These are phyloP conservation scores for Diaporthe sp. DNA, from an alignment of 2,329 filamentous ascomycete genomes.

Conservation along the genomic window DNA sequence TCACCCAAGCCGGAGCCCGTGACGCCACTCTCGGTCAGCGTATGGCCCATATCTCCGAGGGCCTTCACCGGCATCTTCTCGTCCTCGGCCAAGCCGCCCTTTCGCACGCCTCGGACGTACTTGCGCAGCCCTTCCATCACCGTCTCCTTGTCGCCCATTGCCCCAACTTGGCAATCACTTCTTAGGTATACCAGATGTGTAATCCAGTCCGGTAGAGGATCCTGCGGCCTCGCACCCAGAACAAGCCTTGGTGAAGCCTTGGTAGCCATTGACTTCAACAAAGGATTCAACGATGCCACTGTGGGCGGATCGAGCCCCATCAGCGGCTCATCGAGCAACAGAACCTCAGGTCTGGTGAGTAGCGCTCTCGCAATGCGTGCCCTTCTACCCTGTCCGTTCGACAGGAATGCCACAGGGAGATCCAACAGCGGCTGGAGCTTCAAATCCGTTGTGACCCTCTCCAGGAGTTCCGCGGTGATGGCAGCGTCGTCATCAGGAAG, in stretches of 20 bases:
- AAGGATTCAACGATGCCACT: conserved; percentile 73
- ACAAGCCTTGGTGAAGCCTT: conserved; percentile 77
- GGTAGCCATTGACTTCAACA: conserved; percentile 76
- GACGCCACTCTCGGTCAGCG: conserved; percentile 53
- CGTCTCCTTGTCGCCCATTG: conserved; percentile 72
- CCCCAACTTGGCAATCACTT: conserved; percentile 71
- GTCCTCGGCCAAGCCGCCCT: conserved; percentile 56
- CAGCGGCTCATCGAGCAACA: conserved; percentile 93
- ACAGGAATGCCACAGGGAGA: conserved; percentile 89
- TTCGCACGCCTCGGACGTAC: conserved; percentile 59
- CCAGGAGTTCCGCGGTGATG: conserved; percentile 62
- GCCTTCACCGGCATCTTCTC: conserved; percentile 58
- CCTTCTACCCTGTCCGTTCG: conserved; percentile 90
- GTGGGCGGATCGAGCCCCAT: conserved; percentile 95
- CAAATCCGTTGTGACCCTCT: conserved; percentile 75
- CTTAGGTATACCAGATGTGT: conserved; percentile 83
- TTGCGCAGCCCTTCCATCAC: conserved; percentile 66
- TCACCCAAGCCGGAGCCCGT: conserved; percentile 49
- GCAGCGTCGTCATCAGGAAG: conserved; percentile 58
- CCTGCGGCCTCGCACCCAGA: conserved; percentile 84
- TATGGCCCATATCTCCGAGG: conserved; percentile 61
- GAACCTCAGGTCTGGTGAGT: conserved; percentile 79
- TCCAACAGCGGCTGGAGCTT: conserved; percentile 75
- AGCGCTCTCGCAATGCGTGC: conserved; percentile 90
- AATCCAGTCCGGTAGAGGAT: conserved; percentile 89